phyloP scores from a whole-genome alignment of 169 alveolate genomes.

The Cryptosporidium baileyi region DNA sequence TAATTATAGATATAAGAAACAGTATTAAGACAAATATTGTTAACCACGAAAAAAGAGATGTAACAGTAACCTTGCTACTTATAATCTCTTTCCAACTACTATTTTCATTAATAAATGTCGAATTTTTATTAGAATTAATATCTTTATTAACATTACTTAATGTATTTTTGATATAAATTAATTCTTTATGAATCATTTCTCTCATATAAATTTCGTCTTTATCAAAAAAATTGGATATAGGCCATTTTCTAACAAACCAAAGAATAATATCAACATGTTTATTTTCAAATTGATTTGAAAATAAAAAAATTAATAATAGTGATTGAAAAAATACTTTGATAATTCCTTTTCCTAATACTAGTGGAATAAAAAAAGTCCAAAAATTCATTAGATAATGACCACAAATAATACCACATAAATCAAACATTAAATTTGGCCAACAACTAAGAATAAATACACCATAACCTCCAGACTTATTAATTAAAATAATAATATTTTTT shows the following conservation, averaged over 20 bases:
- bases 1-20: conserved; percentile 18
- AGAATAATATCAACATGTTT: conserved; percentile 56
- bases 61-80: neutral
- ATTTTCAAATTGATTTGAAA: conserved; percentile 72
- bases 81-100: neutral
- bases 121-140: neutral
- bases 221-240: conserved; percentile 3
- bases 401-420: conserved; percentile 90
- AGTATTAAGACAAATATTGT: conserved; percentile 15
- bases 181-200: conserved; percentile 14
- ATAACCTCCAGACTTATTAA: conserved; percentile 85
- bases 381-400: conserved; percentile 92
- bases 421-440: conserved; percentile 88
- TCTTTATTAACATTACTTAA: neutral
- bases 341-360: conserved; percentile 89
- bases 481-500: conserved; percentile 77
- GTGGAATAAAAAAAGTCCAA: conserved; percentile 88
- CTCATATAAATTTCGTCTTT: neutral
- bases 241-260: conserved; percentile 52
- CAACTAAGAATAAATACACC: conserved; percentile 86
- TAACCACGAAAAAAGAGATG: conserved; percentile 17
- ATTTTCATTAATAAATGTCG: neutral
- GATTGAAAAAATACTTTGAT: conserved; percentile 85
- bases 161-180: conserved; percentile 2
- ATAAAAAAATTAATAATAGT: conserved; percentile 81